Evolutionary conservation across 805 yeast species (phyloP).

Genomic region (Yamadazyma endophytica): DNA sequence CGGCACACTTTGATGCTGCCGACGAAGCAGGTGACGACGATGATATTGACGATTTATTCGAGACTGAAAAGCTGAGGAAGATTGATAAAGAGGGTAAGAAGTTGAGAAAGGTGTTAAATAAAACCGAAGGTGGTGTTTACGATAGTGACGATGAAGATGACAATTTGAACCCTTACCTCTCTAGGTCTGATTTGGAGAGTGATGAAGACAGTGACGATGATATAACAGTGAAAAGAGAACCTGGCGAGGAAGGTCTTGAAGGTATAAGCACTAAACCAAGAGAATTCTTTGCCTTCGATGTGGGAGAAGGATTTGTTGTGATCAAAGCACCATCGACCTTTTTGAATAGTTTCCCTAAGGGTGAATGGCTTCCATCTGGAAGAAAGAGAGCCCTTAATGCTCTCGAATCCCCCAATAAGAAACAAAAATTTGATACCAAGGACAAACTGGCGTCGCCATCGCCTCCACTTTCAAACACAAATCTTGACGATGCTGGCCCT

Average conservation of each 20-base stretch:
- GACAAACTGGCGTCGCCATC: constrained; percentile 15
- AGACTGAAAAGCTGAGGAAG: constrained; percentile 54
- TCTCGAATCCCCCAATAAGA: constrained; percentile 31
- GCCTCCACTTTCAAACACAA: constrained; percentile 13
- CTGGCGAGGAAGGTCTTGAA: constrained; percentile 17
- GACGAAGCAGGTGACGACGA: constrained; percentile 44
- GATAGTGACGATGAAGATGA: constrained; percentile 72
- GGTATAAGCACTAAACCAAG: constrained; percentile 8
- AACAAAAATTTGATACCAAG: constrained; percentile 12
- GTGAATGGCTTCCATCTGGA: constrained; percentile 78
- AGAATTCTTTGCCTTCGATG: constrained; percentile 20
- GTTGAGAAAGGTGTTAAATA: constrained; percentile 75
- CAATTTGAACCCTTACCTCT: constrained; percentile 68
- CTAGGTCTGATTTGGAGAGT: constrained; percentile 51
- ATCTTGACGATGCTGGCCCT: constrained; percentile 34
- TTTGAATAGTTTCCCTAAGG: constrained; percentile 64
- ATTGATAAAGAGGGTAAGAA: constrained; percentile 90
- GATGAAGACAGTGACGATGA: constrained; percentile 54
- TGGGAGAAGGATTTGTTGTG: constrained; percentile 44
- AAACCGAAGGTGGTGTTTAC: constrained; percentile 85
- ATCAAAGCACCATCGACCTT: constrained; percentile 62
- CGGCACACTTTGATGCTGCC: constrained; percentile 68
- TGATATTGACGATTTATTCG: constrained; percentile 70
- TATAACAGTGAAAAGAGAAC: constrained; percentile 28
- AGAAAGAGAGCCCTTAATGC: constrained; percentile 27